Evolutionary conservation across 108 stramenopile species (phyloP).

Genomic region (Discostella stelligeroides): DNA sequence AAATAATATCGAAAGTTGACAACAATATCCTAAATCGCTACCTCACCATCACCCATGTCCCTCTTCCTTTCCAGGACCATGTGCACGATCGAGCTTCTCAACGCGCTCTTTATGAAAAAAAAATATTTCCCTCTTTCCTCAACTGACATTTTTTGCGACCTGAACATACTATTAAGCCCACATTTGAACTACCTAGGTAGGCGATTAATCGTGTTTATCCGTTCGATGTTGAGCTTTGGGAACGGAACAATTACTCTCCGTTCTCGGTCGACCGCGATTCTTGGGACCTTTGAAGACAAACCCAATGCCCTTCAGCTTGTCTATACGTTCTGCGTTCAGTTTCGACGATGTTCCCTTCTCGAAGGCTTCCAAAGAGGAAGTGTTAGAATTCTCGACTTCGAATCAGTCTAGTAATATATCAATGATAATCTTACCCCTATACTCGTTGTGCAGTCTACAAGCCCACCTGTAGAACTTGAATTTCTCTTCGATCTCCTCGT

Average conservation of each 20-base stretch:
- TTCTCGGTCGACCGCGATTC: constrained; percentile 7
- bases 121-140: constrained; percentile 1
- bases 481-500: constrained; percentile 3
- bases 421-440: constrained; percentile 12
- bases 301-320: constrained; percentile 52
- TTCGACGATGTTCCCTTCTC: constrained; percentile 31
- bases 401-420: no score
- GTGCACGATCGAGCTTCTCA: constrained; percentile 9
- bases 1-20: not conserved
- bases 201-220: no score
- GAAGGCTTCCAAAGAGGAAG: constrained; percentile 39
- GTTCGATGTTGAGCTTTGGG: no score
- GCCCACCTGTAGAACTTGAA: constrained; percentile 29
- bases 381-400: not conserved
- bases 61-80: constrained; percentile 3
- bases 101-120: constrained; percentile 10
- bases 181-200: no score
- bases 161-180: no score
- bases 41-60: constrained; percentile 2
- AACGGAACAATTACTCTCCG: constrained; percentile 2
- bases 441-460: constrained; percentile 21
- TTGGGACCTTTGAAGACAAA: constrained; percentile 45
- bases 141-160: constrained; percentile 54
- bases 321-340: constrained; percentile 58
- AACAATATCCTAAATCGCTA: not conserved